Conservation (phyloP, 1,284 basidiomycete species). For the Fomitopsis palustris region DNA sequence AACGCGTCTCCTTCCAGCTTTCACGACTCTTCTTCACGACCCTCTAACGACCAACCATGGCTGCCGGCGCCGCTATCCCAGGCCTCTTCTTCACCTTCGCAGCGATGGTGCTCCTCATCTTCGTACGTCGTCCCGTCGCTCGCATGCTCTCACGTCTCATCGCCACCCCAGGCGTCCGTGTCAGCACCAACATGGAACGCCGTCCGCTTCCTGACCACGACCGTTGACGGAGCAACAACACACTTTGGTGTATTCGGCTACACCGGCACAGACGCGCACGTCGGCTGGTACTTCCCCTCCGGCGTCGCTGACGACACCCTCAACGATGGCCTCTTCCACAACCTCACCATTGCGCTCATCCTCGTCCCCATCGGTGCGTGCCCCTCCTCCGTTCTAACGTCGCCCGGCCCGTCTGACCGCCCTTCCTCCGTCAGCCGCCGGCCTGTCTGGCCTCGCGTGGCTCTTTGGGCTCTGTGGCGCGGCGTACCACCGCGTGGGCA, state of each 20-base stretch:
- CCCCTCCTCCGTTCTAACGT: slow-evolving; percentile 1
- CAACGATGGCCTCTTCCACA: slow-evolving; percentile 54
- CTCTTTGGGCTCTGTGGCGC: slow-evolving; percentile 69
- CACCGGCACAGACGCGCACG: slow-evolving; percentile 49
- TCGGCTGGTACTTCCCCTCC: slow-evolving; percentile 58
- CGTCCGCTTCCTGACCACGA: slow-evolving; percentile 65
- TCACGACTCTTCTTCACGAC: slow-evolving; percentile 18
- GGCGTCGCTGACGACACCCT: slow-evolving; percentile 33
- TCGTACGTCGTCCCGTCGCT: slow-evolving; percentile 41
- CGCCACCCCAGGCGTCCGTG: slow-evolving; percentile 46
- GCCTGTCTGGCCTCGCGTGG: slow-evolving; percentile 66
- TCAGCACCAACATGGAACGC: slow-evolving; percentile 71
- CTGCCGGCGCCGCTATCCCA: slow-evolving; percentile 39
- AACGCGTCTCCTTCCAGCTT: slow-evolving; percentile 9
- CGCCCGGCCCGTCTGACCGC: slow-evolving; percentile 57
- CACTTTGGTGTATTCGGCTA: slow-evolving; percentile 78
- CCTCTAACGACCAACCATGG: slow-evolving; percentile 23
- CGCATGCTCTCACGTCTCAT: neutral
- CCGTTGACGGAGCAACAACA: slow-evolving; percentile 30
- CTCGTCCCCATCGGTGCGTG: slow-evolving; percentile 69
- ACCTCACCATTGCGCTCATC: slow-evolving; percentile 70
- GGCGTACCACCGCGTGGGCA: slow-evolving; percentile 61
- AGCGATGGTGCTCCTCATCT: slow-evolving; percentile 63
- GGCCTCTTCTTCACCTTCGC: slow-evolving; percentile 53
- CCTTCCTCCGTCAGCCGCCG: slow-evolving; percentile 45